phyloP scores from a whole-genome alignment of 2,329 filamentous ascomycete genomes.

The Beauveria sp. region DNA sequence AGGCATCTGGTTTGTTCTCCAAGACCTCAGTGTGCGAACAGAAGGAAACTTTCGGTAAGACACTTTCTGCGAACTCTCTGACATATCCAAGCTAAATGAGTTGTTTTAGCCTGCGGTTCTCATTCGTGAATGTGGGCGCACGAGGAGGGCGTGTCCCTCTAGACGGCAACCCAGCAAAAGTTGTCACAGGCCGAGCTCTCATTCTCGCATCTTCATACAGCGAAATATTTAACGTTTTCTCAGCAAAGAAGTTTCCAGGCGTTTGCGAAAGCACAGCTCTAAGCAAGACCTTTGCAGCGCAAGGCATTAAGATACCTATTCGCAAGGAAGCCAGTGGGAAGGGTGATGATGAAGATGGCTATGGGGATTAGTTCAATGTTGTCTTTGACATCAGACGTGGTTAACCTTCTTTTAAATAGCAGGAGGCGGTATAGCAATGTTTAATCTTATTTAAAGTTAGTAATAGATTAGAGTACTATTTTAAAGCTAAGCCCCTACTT shows the following conservation, averaged over 20 bases:
- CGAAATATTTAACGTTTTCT: constrained; percentile 86
- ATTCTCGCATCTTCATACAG: constrained; percentile 83
- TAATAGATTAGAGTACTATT: no score
- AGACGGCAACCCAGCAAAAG: constrained; percentile 31
- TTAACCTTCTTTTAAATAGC: no score
- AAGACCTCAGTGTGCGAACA: constrained; percentile 89
- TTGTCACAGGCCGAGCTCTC: constrained; percentile 71
- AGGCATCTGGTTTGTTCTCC: constrained; percentile 94
- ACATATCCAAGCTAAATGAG: background rate
- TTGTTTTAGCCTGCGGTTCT: constrained; percentile 51
- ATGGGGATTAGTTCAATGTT: constrained; percentile 20
- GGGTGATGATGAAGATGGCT: constrained; percentile 45
- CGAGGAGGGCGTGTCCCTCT: constrained; percentile 26
- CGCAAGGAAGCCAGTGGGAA: constrained; percentile 67
- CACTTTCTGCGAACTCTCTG: background rate
- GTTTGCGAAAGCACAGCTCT: constrained; percentile 89
- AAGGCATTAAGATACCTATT: constrained; percentile 96
- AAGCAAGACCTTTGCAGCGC: constrained; percentile 86
- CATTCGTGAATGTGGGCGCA: constrained; percentile 77
- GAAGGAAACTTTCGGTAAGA: constrained; percentile 81
- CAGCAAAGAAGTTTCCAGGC: constrained; percentile 95
- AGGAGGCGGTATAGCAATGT: no score
- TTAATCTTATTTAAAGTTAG: no score
- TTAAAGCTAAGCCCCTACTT: no score
- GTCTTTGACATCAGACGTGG: no score